phyloP scores from a whole-genome alignment of 768 basidiomycete species.

The Leccinum fibrillosum region DNA sequence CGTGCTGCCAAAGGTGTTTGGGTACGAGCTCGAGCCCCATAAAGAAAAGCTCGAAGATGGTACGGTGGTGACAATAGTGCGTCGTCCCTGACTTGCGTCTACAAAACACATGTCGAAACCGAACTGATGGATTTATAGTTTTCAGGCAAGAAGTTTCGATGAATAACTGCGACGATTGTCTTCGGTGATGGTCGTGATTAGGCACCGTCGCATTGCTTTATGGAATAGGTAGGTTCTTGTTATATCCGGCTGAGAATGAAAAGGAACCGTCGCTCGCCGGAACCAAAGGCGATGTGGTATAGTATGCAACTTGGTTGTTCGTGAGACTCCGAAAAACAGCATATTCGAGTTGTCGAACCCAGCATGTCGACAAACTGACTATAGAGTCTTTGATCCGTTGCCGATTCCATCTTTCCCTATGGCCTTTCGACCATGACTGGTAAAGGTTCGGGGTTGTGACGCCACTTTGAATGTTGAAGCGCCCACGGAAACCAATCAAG shows the following conservation, averaged over 20 bases:
- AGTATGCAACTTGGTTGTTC: background rate
- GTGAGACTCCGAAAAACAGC: background rate
- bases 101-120: background rate
- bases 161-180: background rate
- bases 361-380: background rate
- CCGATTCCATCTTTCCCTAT: background rate
- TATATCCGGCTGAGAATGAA: too few species aligned
- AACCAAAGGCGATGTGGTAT: too few species aligned
- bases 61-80: conserved; percentile 50
- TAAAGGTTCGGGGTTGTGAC: too few species aligned
- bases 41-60: conserved; percentile 51
- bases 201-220: background rate
- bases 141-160: background rate
- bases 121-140: background rate
- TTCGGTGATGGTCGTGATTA: background rate
- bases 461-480: too few species aligned
- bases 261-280: too few species aligned
- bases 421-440: too few species aligned
- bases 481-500: too few species aligned
- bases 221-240: background rate
- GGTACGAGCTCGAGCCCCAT: conserved; percentile 44
- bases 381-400: background rate
- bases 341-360: background rate
- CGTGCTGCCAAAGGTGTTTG: conserved; percentile 45
- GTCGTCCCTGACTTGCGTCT: conserved; percentile 23